A percentile compares a stretch with the other conserved stretches of the same genome.
Conservation (phyloP, 2,329 filamentous ascomycete genomes). For the Alternaria conjuncta region DNA sequence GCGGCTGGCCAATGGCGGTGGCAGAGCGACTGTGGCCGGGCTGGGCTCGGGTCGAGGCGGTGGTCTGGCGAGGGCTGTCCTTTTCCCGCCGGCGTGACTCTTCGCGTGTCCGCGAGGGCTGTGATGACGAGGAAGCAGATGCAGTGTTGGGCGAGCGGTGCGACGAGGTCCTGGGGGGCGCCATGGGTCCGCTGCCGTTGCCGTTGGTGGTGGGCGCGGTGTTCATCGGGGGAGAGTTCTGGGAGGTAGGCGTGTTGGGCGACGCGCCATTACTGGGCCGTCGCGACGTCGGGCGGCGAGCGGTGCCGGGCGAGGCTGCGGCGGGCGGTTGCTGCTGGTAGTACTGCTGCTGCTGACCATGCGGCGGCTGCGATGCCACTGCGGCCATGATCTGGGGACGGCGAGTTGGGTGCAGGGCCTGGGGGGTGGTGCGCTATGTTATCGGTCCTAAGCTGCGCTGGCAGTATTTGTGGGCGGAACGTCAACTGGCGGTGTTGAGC, state of each 20-base stretch:
- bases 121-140: conserved; percentile 33
- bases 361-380: conserved; percentile 43
- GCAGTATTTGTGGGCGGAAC: conserved; percentile 12
- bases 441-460: conserved; percentile 11
- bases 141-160: conserved; percentile 55
- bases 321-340: conserved; percentile 37
- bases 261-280: conserved; percentile 50
- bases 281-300: conserved; percentile 44
- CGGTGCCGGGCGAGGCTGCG: conserved; percentile 44
- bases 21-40: conserved; percentile 54
- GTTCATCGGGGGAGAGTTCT: conserved; percentile 52
- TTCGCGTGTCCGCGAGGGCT: conserved; percentile 23
- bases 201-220: conserved; percentile 59
- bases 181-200: conserved; percentile 67
- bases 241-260: conserved; percentile 48
- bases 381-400: conserved; percentile 44
- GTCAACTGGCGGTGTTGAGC: conserved; percentile 21
- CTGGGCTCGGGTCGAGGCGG: conserved; percentile 38
- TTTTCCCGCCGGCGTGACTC: conserved; percentile 58
- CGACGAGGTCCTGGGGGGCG: conserved; percentile 81
- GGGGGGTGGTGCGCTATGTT: conserved; percentile 5
- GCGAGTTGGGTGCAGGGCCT: conserved; percentile 3
- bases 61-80: conserved; percentile 49
- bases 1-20: conserved; percentile 60
- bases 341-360: conserved; percentile 46